phyloP scores from a whole-genome alignment of 2,329 filamentous ascomycete species.

The Fusarium sp. region DNA sequence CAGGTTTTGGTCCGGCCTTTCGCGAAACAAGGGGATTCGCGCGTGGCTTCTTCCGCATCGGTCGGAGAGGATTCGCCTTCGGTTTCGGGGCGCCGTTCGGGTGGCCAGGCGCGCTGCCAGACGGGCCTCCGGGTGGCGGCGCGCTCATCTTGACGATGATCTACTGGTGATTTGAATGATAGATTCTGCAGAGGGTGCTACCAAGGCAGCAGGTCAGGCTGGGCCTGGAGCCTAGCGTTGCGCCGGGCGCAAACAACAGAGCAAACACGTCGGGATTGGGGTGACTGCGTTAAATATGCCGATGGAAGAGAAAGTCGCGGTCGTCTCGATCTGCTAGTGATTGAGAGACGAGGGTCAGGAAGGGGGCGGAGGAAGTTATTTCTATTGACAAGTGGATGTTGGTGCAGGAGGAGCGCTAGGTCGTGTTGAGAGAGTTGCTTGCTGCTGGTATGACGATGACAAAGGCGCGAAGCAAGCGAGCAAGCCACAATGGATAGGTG shows the following conservation, averaged over 20 bases:
- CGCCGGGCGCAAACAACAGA: conserved; percentile 18
- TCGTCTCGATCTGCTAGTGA: conserved; percentile 3
- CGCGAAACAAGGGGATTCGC: conserved; percentile 75
- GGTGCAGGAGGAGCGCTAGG: conserved; percentile 28
- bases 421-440: conserved; percentile 11
- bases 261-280: conserved; percentile 7
- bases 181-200: background rate
- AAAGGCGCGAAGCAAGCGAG: conserved; percentile 32
- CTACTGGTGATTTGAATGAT: background rate
- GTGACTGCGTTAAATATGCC: background rate
- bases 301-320: conserved; percentile 1
- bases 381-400: conserved; percentile 35
- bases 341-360: background rate
- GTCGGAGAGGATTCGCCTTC: conserved; percentile 54
- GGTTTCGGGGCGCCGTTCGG: conserved; percentile 50
- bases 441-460: conserved; percentile 44
- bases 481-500: conserved; percentile 25
- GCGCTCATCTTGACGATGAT: conserved; percentile 57
- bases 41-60: conserved; percentile 57
- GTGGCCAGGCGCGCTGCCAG: conserved; percentile 47
- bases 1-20: conserved; percentile 45
- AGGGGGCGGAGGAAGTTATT: conserved; percentile 1
- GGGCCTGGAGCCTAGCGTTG: conserved; percentile 33
- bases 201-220: conserved; percentile 26
- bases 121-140: conserved; percentile 49